Conservation (phyloP, 2,329 filamentous ascomycete species). For the Monosporascus sp. region DNA sequence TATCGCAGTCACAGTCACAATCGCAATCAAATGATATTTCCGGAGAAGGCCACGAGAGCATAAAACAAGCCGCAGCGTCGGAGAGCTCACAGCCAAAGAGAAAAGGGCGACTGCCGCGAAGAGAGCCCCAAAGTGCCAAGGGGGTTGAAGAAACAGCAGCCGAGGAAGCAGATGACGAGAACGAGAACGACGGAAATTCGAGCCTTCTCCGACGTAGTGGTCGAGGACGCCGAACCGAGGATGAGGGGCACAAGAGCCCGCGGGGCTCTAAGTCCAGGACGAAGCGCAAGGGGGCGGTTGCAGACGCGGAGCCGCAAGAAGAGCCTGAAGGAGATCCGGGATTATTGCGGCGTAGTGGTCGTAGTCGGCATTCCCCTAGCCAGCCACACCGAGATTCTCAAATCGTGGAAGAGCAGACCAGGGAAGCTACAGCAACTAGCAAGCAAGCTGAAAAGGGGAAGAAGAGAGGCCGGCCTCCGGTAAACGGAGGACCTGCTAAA, state of each 20-base stretch:
- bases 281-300: constrained; percentile 1
- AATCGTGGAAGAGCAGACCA: not conserved
- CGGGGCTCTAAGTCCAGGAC: not conserved
- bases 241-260: constrained; percentile 2
- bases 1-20: not conserved
- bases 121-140: constrained; percentile 3
- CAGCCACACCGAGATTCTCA: not conserved
- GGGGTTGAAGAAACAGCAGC: constrained; percentile 12
- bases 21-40: not conserved
- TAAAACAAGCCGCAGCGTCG: constrained; percentile 1
- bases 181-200: constrained; percentile 18
- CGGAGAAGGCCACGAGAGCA: not conserved
- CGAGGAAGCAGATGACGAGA: constrained; percentile 25
- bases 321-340: not conserved
- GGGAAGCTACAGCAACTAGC: not conserved
- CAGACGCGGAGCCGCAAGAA: not conserved
- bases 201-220: constrained; percentile 20
- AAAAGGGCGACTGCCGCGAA: constrained; percentile 9
- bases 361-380: not conserved
- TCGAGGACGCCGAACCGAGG: constrained; percentile 11
- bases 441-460: constrained; percentile 4
- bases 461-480: constrained; percentile 8
- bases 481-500: constrained; percentile 1
- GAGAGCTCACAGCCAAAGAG: constrained; percentile 5
- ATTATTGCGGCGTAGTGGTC: not conserved